Evolutionary conservation across 139 green algal species (phyloP).

Genomic region (Chlorella vulgaris): DNA sequence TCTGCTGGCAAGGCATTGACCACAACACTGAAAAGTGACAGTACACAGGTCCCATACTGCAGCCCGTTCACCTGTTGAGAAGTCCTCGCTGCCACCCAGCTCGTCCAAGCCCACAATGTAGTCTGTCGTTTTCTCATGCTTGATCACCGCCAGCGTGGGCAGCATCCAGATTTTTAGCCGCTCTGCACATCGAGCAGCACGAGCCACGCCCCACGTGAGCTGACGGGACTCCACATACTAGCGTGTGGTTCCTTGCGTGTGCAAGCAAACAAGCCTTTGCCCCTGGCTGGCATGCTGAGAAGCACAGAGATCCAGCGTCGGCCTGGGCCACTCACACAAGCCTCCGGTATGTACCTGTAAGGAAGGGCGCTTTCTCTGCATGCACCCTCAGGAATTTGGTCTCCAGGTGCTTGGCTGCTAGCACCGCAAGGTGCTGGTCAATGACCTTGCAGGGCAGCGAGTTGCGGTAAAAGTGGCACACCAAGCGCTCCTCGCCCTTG

Average conservation of each 20-base stretch:
- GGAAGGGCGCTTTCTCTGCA: slow-evolving; percentile 94
- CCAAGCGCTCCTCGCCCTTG: slow-evolving; percentile 91
- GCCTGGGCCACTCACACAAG: too few species aligned
- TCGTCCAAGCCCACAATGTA: slow-evolving; percentile 83
- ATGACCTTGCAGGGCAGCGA: slow-evolving; percentile 89
- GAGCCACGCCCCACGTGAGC: background rate
- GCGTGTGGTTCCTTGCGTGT: too few species aligned
- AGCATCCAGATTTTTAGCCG: slow-evolving; percentile 93
- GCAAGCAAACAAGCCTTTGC: too few species aligned
- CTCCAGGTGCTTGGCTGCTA: slow-evolving; percentile 65
- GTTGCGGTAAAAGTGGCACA: slow-evolving; percentile 91
- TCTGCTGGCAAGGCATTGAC: background rate
- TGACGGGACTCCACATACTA: too few species aligned
- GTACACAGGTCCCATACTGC: background rate
- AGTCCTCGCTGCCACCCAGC: slow-evolving; percentile 71
- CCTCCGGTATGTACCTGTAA: slow-evolving; percentile 64
- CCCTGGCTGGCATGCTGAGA: too few species aligned
- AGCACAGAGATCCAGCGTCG: too few species aligned
- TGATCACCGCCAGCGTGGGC: slow-evolving; percentile 90
- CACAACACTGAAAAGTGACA: background rate
- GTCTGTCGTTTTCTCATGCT: slow-evolving; percentile 86
- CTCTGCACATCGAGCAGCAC: slow-evolving; percentile 51
- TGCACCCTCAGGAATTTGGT: slow-evolving; percentile 94
- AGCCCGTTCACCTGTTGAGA: slow-evolving; percentile 39
- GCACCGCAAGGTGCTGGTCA: slow-evolving; percentile 47